Base-by-base conservation (phyloP, 129 eudicot species). In the Chrysanthemum lavandulifolium region DNA sequence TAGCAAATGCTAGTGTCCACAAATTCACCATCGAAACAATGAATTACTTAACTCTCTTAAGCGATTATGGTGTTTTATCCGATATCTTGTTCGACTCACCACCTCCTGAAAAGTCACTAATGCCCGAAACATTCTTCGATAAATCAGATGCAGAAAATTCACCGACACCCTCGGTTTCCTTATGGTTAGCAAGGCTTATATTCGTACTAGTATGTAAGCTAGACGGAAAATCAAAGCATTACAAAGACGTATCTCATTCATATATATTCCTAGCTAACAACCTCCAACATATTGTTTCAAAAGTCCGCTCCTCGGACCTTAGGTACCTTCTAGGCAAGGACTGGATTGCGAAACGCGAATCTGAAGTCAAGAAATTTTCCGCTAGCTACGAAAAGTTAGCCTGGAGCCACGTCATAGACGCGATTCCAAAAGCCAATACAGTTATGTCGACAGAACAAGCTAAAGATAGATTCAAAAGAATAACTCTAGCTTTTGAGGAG, bases 231-330 rank as follows among this genome's bases (percentile, higher is more conserved):
- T 88, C 89, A 1, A 76, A 76, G 52, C 79, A 82, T 64, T 91
- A 86, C 85, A 86, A 82, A 80, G 90, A 88, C 67, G 85, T 86
- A 0, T 82, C 97, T 16, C 74, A 79, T 2, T 61, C 89, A 21
- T 88, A 88, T 71, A 53, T 91, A 8, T 88, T 86, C 74, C 78
- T 88, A 23, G 95, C 97, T 6, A 91, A 88, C 70, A 91, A 91
- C 55, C 82, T 88, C 23, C 91, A 84, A 25, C 75, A 86, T 81
- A 71, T 91, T 65, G 72, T 88, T 75, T 68, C 61, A 2, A 85
- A 82, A 54, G 89, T 82, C 57, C 79, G 73, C 2, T 75, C 85
- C 4, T 91, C 97, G 0, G 88, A 86, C 27, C 79, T 91, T 54
- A 79, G 74, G 51, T 80, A 84, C 13, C 75, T 86, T 58, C 82